A percentile compares a stretch with the other conserved stretches of the same genome.
phyloP scores from a whole-genome alignment of 805 yeast genomes.

The Myxozyma melibiosi region DNA sequence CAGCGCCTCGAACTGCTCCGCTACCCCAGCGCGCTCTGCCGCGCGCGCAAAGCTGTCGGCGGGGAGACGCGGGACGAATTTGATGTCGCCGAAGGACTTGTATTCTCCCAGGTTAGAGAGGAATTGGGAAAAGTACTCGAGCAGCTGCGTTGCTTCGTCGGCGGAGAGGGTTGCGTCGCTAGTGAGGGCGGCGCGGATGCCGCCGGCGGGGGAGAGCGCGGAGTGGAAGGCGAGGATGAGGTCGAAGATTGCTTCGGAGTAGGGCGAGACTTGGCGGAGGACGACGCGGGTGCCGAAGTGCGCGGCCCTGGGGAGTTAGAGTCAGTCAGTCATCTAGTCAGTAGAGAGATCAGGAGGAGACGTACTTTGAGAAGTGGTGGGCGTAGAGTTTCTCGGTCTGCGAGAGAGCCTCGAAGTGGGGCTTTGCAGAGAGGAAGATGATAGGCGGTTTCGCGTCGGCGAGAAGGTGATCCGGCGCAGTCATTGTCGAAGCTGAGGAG shows the following conservation, averaged over 20 bases:
- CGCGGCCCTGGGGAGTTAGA: slow-evolving; percentile 51
- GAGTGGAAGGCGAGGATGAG: slow-evolving; percentile 63
- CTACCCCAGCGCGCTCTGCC: slow-evolving; percentile 44
- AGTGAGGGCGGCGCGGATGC: background rate
- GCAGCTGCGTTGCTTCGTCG: slow-evolving; percentile 49
- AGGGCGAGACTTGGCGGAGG: slow-evolving; percentile 78
- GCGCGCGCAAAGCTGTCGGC: slow-evolving; percentile 53
- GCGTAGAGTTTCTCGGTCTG: slow-evolving; percentile 69
- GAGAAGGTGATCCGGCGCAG: slow-evolving; percentile 5
- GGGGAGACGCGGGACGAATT: slow-evolving; percentile 71
- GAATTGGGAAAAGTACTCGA: slow-evolving; percentile 65
- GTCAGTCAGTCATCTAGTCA: background rate
- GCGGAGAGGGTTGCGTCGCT: slow-evolving; percentile 39
- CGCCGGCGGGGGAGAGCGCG: slow-evolving; percentile 45
- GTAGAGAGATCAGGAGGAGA: background rate
- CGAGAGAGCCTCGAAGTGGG: slow-evolving; percentile 67
- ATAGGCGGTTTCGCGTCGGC: slow-evolving; percentile 73
- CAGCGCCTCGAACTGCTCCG: slow-evolving; percentile 39
- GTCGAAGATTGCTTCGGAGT: slow-evolving; percentile 74
- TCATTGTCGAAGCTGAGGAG: background rate
- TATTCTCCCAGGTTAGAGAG: slow-evolving; percentile 69
- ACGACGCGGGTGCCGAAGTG: slow-evolving; percentile 83
- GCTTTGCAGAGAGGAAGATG: slow-evolving; percentile 66
- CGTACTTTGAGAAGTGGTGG: slow-evolving; percentile 67
- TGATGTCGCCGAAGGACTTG: slow-evolving; percentile 86